Conservation (phyloP, 2,329 filamentous ascomycete genomes). For the Monilinia laxa region DNA sequence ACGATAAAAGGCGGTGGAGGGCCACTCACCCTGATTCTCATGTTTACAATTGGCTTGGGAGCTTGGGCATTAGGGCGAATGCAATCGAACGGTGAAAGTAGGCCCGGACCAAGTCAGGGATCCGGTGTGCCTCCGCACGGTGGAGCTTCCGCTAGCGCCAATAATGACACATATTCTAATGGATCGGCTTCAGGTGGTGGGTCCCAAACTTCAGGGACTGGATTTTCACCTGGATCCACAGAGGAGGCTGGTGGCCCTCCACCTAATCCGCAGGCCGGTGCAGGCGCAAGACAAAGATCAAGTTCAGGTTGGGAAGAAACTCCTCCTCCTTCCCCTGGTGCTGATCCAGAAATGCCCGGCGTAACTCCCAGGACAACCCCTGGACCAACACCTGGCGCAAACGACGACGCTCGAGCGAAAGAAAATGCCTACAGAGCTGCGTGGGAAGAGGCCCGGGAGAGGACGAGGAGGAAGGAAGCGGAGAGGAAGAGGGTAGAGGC, state of each 20-base stretch:
- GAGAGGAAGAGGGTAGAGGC: constrained; percentile 62
- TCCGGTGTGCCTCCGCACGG: constrained; percentile 27
- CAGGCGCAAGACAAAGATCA: constrained; percentile 21
- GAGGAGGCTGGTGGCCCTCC: constrained; percentile 28
- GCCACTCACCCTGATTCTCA: constrained; percentile 68
- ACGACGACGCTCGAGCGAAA: constrained; percentile 26
- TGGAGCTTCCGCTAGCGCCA: constrained; percentile 28
- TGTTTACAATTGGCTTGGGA: constrained; percentile 70
- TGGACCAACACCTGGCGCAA: constrained; percentile 26
- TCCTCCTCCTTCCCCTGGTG: constrained; percentile 21
- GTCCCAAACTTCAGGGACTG: constrained; percentile 19
- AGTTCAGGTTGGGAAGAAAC: constrained; percentile 19
- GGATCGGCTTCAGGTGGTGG: constrained; percentile 31
- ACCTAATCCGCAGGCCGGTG: constrained; percentile 22
- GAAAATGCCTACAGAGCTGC: constrained; percentile 46
- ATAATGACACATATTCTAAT: constrained; percentile 33
- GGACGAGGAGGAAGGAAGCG: constrained; percentile 65
- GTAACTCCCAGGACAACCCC: constrained; percentile 9
- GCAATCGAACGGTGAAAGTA: constrained; percentile 49
- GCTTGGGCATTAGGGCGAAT: constrained; percentile 75
- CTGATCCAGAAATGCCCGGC: constrained; percentile 25
- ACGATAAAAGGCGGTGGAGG: constrained; percentile 69
- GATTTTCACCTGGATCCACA: constrained; percentile 20
- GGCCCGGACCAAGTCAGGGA: constrained; percentile 36
- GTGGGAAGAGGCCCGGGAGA: constrained; percentile 70